Conservation (phyloP, 495 filamentous ascomycete species). For the Filosporella fistucella region DNA sequence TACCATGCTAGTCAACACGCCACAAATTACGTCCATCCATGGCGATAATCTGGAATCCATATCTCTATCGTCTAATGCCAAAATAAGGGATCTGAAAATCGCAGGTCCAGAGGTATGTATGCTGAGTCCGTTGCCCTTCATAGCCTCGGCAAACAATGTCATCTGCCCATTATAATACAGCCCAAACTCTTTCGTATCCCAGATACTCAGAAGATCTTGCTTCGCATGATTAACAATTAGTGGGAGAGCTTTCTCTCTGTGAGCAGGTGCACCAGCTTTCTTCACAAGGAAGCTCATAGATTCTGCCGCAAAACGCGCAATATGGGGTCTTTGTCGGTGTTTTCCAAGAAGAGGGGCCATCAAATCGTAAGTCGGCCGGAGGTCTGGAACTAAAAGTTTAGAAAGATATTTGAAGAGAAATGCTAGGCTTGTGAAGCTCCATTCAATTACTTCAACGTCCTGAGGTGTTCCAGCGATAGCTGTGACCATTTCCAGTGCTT, state of each 20-base stretch:
- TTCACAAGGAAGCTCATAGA: constrained; percentile 89
- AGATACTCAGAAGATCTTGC: constrained; percentile 55
- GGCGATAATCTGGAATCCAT: constrained; percentile 33
- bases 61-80: constrained; percentile 44
- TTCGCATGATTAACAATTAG: constrained; percentile 64
- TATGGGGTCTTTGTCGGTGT: constrained; percentile 72
- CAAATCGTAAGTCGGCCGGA: constrained; percentile 75
- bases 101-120: constrained; percentile 75
- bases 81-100: constrained; percentile 62
- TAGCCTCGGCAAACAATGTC: constrained; percentile 82
- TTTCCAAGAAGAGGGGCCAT: constrained; percentile 85
- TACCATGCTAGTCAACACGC: constrained; percentile 71
- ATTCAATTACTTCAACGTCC: constrained; percentile 80
- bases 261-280: constrained; percentile 72
- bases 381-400: constrained; percentile 74
- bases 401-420: constrained; percentile 98
- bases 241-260: constrained; percentile 67
- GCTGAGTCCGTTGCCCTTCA: constrained; percentile 73
- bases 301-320: constrained; percentile 88
- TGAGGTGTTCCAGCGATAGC: constrained; percentile 41
- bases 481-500: constrained; percentile 62
- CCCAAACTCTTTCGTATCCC: constrained; percentile 41
- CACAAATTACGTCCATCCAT: constrained; percentile 62
- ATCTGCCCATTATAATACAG: constrained; percentile 84
- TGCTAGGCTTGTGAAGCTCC: constrained; percentile 91